Evolutionary conservation across 345 rosid genomes (phyloP).

Genomic region (Acer yangbiense): DNA sequence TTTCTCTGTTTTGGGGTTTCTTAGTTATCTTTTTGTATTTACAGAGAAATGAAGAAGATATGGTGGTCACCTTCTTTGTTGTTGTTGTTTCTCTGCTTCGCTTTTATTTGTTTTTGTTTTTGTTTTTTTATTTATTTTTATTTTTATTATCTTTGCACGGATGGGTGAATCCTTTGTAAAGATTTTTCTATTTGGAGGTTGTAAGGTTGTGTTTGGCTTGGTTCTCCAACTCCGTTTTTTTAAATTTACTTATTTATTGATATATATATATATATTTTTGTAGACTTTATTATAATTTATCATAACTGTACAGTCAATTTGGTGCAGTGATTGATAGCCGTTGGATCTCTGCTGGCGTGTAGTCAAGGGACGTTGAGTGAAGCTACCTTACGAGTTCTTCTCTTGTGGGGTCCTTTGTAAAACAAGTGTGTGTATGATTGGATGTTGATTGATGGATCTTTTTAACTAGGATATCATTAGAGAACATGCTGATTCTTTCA

Average conservation of each 20-base stretch:
- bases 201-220: conserved; percentile 40
- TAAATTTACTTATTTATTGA: no score
- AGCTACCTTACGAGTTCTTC: background rate
- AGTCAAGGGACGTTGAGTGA: background rate
- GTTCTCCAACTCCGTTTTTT: background rate
- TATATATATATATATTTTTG: no score
- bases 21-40: background rate
- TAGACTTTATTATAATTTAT: no score
- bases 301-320: background rate
- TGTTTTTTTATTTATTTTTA: background rate
- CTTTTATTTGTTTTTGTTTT: background rate
- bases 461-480: background rate
- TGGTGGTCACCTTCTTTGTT: conserved; percentile 21
- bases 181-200: conserved; percentile 26
- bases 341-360: background rate
- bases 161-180: conserved; percentile 37
- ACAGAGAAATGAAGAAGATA: conserved; percentile 11
- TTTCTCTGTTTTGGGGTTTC: background rate
- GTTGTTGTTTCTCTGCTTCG: background rate
- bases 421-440: conserved; percentile 10
- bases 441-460: conserved; percentile 19
- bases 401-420: background rate
- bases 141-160: conserved; percentile 36
- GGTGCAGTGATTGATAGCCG: conserved; percentile 8
- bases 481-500: background rate